phyloP scores from a whole-genome alignment of 768 basidiomycete genomes.

The Lentinula boryana region DNA sequence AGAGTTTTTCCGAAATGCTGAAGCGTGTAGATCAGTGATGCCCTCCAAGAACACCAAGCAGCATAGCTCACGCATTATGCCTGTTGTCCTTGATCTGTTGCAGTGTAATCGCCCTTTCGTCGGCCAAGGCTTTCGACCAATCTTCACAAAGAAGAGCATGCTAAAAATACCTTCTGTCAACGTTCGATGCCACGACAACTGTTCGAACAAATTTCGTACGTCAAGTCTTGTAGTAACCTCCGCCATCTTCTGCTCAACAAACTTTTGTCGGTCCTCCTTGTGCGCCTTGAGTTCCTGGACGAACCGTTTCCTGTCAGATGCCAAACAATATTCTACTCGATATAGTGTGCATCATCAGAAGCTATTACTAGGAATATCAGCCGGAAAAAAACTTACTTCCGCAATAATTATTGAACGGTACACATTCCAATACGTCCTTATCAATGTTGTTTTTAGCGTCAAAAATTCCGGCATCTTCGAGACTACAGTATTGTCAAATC shows the following conservation, averaged over 20 bases:
- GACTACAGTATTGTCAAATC: neutral
- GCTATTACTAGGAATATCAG: too few species aligned
- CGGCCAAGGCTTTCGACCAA: neutral
- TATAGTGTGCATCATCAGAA: neutral
- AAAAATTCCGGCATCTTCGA: neutral
- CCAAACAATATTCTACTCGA: neutral
- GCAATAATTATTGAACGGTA: neutral
- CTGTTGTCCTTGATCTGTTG: neutral
- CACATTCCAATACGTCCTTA: neutral
- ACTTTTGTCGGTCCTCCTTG: neutral
- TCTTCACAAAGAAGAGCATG: neutral
- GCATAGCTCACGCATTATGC: neutral
- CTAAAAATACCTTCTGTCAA: neutral
- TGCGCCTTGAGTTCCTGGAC: neutral
- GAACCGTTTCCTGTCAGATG: neutral
- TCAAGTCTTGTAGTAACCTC: neutral
- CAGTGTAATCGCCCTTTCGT: neutral
- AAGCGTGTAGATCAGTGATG: too few species aligned
- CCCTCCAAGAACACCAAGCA: neutral
- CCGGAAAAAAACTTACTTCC: neutral
- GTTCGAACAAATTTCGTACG: neutral
- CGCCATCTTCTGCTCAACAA: neutral
- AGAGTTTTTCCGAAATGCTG: neutral
- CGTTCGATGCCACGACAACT: neutral
- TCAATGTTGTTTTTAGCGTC: neutral